Evolutionary conservation across 2,329 filamentous ascomycete genomes (phyloP).

Genomic region (Alternaria arborescens): DNA sequence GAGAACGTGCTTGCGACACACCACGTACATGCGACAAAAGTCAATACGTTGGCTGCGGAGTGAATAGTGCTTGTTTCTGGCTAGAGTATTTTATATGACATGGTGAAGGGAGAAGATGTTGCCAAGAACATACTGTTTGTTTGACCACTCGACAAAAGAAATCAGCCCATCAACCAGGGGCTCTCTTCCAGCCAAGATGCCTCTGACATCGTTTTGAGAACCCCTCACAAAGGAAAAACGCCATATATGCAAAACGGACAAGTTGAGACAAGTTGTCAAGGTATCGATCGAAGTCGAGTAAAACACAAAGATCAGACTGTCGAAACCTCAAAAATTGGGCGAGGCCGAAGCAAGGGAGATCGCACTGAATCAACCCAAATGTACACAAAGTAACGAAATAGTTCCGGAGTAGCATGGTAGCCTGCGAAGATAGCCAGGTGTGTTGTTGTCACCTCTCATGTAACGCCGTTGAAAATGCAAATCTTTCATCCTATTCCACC

Average conservation of each 20-base stretch:
- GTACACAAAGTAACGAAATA: constrained; percentile 17
- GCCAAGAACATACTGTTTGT: constrained; percentile 7
- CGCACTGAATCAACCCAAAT: constrained; percentile 14
- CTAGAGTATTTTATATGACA: constrained; percentile 6
- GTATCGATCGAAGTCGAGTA: constrained; percentile 19
- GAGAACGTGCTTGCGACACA: neutral
- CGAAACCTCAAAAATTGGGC: constrained; percentile 9
- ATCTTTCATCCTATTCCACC: constrained; percentile 18
- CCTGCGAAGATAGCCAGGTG: constrained; percentile 6
- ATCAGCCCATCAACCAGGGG: constrained; percentile 4
- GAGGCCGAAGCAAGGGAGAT: constrained; percentile 13
- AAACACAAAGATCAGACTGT: constrained; percentile 18
- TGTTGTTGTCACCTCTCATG: constrained; percentile 6
- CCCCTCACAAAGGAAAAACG: constrained; percentile 13
- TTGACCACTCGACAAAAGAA: constrained; percentile 5
- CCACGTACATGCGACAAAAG: neutral
- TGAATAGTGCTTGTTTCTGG: constrained; percentile 1
- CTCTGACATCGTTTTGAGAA: constrained; percentile 1
- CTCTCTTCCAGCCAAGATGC: neutral
- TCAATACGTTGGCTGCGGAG: neutral
- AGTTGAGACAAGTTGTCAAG: constrained; percentile 13
- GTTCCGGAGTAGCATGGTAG: constrained; percentile 16
- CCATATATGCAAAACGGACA: constrained; percentile 16
- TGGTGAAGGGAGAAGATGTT: constrained; percentile 5
- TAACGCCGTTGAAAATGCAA: constrained; percentile 22